These are phyloP conservation scores for Leccinum subspadiceum DNA, from an alignment of 1,284 basidiomycete genomes.

Conservation along the genomic window DNA sequence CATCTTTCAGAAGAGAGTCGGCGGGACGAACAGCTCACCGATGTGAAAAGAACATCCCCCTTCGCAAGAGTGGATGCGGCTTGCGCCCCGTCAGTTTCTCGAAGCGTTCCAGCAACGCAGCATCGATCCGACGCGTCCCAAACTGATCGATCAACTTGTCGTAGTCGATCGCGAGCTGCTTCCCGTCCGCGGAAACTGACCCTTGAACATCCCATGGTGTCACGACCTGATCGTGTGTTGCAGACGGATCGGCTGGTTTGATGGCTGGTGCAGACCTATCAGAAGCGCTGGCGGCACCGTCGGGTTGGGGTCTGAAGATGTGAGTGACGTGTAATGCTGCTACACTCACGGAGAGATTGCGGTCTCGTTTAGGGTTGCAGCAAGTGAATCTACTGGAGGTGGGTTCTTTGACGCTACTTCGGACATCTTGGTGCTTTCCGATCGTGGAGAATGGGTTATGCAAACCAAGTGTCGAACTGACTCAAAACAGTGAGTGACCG, in stretches of 20 bases:
- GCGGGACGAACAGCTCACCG: constrained; percentile 52
- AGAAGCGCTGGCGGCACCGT: neutral
- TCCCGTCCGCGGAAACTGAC: constrained; percentile 84
- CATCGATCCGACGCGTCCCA: constrained; percentile 83
- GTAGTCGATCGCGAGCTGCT: constrained; percentile 92
- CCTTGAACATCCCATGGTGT: constrained; percentile 99
- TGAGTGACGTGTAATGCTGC: neutral
- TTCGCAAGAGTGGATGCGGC: constrained; percentile 88
- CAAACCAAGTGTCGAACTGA: neutral
- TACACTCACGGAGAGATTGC: constrained; percentile 22
- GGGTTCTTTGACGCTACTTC: constrained; percentile 4
- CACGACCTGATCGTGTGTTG: constrained; percentile 74
- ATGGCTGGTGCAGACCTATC: constrained; percentile 19
- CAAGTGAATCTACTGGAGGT: constrained; percentile 13
- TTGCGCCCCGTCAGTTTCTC: constrained; percentile 87
- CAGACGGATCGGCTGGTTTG: constrained; percentile 34
- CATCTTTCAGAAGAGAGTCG: neutral
- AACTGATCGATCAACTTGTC: constrained; percentile 95
- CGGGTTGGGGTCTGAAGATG: constrained; percentile 14
- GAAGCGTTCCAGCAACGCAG: constrained; percentile 82
- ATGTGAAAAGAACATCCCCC: constrained; percentile 98
- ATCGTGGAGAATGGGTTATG: neutral
- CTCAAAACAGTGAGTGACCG: neutral
- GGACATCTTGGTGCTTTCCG: constrained; percentile 12
- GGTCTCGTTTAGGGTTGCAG: constrained; percentile 14